Base-by-base conservation (phyloP, 352 stramenopile genomes). In the Elongisporangium prolatum region DNA sequence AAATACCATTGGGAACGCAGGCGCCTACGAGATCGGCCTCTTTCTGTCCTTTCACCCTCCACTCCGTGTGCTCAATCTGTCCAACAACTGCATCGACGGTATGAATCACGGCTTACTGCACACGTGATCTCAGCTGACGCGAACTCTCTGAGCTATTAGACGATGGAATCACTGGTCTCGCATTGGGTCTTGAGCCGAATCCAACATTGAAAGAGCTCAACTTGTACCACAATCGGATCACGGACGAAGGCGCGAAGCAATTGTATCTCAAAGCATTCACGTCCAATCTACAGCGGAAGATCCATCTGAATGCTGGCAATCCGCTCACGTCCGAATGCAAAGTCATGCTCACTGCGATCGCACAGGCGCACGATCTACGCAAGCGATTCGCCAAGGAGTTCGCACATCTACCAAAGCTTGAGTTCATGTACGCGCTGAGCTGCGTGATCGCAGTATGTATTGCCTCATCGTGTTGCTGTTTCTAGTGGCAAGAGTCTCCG, bases 241-340 rank as follows among this genome's bases (percentile, higher is more conserved):
- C 74, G 1, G 74, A 85, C 47, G 34, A 56, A 2, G 74, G 74
- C 5, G 77, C 74, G 10, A 79, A 75, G 54, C 61, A 68, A 21
- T 57, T 84, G 1, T 85, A 81, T 38, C 57, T 85, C 17, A 82
- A 79, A 56, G 75, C 69, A 4, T 84, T 82, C 59, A 66, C 61
- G 8, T 63, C 63, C 11, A 78, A 84, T 47, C 64, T 77, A 6
- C 76, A 82, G 48, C 69, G 76, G 0, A 68, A 67, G 13, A 67
- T 86, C 21, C 53, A 69, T 1, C 57, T 85, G 5, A 75, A 60
- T 18, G 34, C 66, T 0, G 75, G 74, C 0, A 86, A 86, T 50
- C 56, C 56, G 8, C 60, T 85, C n/a, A 83, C 72, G 1, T 66
- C 62, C 4, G 69, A 78, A 34, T 86, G 72, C 54, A 78, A 75